Conservation (phyloP, 2,329 filamentous ascomycete species). For the Calonectria pauciramosa region DNA sequence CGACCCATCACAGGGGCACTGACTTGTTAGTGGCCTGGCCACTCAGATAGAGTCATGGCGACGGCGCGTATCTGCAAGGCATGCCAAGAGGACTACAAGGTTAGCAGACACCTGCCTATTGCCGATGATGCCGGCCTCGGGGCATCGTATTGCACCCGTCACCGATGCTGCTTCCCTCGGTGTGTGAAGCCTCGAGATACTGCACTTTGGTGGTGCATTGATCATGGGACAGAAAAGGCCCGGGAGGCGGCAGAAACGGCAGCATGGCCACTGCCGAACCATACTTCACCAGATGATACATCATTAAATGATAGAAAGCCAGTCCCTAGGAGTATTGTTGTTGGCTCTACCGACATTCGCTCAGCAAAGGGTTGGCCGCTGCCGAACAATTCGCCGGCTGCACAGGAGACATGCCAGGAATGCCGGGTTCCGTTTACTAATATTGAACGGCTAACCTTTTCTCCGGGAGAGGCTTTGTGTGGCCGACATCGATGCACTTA, state of each 20-base stretch:
- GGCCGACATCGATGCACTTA: conserved; percentile 9
- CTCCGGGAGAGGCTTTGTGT: background rate
- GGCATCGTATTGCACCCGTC: conserved; percentile 10
- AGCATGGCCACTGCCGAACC: background rate
- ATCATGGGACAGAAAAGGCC: background rate
- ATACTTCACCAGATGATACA: background rate
- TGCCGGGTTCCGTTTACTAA: background rate
- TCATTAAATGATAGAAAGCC: background rate
- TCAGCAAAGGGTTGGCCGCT: background rate
- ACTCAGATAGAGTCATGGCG: background rate
- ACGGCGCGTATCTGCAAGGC: background rate
- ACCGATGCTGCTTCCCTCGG: background rate
- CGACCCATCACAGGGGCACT: background rate
- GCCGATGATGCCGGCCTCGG: background rate
- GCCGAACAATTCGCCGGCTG: background rate
- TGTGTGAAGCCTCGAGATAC: background rate
- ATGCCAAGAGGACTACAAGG: background rate
- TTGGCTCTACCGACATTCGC: background rate
- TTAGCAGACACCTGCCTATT: background rate
- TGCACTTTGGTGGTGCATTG: background rate
- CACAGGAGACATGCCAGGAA: background rate
- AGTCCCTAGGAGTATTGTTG: background rate
- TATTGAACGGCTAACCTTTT: background rate
- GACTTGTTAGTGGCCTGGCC: background rate
- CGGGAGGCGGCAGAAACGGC: background rate